A percentile compares a stretch with the other conserved stretches of the same genome.
These are phyloP conservation scores for Volvox africanus DNA, from an alignment of 139 green algal genomes.

Conservation along the genomic window DNA sequence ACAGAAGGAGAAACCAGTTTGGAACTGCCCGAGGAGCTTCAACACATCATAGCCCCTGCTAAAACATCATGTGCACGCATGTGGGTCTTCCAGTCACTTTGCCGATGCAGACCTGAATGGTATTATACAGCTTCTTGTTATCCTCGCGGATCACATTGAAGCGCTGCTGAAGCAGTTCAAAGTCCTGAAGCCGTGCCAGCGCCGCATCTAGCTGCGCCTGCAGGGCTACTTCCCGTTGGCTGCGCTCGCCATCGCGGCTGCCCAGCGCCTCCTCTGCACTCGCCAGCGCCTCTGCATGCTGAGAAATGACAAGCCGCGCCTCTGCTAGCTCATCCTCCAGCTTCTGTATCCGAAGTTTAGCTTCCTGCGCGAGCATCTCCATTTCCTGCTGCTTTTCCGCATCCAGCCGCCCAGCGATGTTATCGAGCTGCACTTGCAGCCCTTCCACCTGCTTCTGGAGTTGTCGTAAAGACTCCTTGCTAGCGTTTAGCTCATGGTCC, in stretches of 20 bases:
- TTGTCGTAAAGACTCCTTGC: constrained; percentile 48
- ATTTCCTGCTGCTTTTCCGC: background rate
- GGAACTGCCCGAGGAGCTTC: no score
- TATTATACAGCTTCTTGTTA: constrained; percentile 91
- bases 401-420: constrained; percentile 23
- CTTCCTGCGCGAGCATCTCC: background rate
- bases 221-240: constrained; percentile 4
- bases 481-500: constrained; percentile 79
- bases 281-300: constrained; percentile 5
- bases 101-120: constrained; percentile 68
- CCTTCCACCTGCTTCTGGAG: constrained; percentile 47
- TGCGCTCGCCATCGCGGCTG: background rate
- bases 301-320: background rate
- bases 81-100: no score
- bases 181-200: constrained; percentile 12
- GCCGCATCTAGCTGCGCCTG: constrained; percentile 48
- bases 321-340: background rate
- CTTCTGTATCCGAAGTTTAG: background rate
- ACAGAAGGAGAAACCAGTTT: no score
- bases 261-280: background rate
- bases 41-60: no score
- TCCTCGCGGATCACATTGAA: constrained; percentile 68
- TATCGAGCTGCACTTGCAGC: constrained; percentile 14
- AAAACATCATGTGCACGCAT: no score
- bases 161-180: constrained; percentile 44